Evolutionary conservation across 176 grass and related monocot genomes (phyloP), one percentile per base, ranked within the genome.

Genomic region (Poa pratensis): DNA sequence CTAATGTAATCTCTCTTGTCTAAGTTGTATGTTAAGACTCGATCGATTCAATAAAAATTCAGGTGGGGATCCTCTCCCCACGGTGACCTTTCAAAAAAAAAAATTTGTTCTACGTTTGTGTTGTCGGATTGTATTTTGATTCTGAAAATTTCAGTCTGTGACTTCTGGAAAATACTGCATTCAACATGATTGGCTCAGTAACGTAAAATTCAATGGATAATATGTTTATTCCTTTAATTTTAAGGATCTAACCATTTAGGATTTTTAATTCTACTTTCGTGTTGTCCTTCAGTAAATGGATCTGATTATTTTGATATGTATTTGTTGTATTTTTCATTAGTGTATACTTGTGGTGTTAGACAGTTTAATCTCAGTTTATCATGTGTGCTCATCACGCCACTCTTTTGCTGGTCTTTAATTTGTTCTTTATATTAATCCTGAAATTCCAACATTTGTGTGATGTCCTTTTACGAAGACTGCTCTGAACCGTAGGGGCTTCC

Each of bases 161-260:
- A 73, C 43, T 17, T 73, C 16, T 4, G 2, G 0, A 24, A 27
- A 73, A 73, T 49, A 32, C 24, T 75, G 16, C 3, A 26, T 75
- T 52, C 18, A 30, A 52, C 24, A 75, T 75, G 16, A 51, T 75
- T 52, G 46, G 72, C 46, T 30, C 24, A 19, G 26, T 75, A 32
- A 28, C 3, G 16, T 75, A 19, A 75, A 27, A 12, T 52, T 28
- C 24, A 75, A 52, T 75, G 14, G 45, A 19, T 52, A 75, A 75
- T 16, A n/a, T 72, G 39, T 22, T 72, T 72, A 5, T 72, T 72
- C 40, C 4, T 70, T 70, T 70, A 15, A 74, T 73, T 73, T 50
- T 16, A 73, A 73, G 22, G 22, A 50, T 73, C 22, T 28, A 14
- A 73, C 27, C 13, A 73, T 48, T 11, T 24, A 49, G 14, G 42